phyloP scores from a whole-genome alignment of 129 eudicot genomes.

The Ambrosia trifida region DNA sequence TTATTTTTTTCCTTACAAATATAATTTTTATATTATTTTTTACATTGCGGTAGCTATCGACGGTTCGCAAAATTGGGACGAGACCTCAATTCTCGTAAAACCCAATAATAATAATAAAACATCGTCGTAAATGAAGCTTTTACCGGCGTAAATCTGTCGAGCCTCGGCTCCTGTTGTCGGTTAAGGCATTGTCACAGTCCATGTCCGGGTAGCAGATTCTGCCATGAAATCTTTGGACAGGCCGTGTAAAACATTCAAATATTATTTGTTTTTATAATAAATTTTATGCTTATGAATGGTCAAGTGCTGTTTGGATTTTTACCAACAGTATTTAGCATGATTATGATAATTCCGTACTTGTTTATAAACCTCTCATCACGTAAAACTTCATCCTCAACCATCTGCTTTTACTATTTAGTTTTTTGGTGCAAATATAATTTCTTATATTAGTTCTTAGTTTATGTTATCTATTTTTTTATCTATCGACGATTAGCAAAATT shows the following conservation, averaged over 20 bases:
- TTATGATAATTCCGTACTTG: no score
- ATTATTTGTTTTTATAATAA: not conserved
- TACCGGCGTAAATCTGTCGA: not conserved
- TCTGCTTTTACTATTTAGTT: no score
- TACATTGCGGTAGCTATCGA: no score
- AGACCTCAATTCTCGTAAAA: conserved; percentile 1
- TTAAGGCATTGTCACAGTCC: conserved; percentile 30
- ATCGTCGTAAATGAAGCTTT: not conserved
- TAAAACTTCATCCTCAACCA: no score
- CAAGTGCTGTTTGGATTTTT: conserved; percentile 29
- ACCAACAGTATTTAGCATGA: no score
- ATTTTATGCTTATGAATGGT: conserved; percentile 34
- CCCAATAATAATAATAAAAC: not conserved
- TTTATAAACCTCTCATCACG: no score
- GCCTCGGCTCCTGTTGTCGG: not conserved
- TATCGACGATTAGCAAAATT: not conserved
- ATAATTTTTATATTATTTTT: no score
- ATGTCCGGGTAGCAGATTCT: conserved; percentile 36
- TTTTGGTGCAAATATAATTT: no score
- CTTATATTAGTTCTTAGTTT: no score
- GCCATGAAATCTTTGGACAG: conserved; percentile 31
- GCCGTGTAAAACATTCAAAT: conserved; percentile 35
- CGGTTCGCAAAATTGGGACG: not conserved
- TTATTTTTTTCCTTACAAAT: no score
- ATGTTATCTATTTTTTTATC: not conserved